phyloP scores from a whole-genome alignment of 352 stramenopile species.

The Globisporangium cylindrosporum region DNA sequence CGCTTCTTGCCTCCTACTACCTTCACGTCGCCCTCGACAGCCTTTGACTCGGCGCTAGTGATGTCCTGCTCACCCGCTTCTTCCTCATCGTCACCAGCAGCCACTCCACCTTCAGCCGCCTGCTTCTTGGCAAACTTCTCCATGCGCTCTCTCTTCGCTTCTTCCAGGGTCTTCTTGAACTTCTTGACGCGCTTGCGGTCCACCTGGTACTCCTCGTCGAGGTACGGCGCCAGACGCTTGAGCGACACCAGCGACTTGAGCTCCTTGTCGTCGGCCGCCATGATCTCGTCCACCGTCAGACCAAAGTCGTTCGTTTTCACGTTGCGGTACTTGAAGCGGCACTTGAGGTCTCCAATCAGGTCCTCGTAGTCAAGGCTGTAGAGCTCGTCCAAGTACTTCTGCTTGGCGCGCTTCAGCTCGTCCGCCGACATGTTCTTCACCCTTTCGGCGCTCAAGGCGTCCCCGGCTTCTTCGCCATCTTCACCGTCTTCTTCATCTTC shows the following conservation, averaged over 20 bases:
- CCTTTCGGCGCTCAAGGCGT: conserved; percentile 42
- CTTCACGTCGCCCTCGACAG: conserved; percentile 21
- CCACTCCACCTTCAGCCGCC: background rate
- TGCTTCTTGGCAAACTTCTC: conserved; percentile 31
- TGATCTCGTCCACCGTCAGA: conserved; percentile 96
- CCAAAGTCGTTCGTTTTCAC: conserved; percentile 96
- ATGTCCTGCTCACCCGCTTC: background rate
- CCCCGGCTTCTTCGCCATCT: conserved; percentile 50
- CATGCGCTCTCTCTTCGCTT: conserved; percentile 37
- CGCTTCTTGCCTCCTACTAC: conserved; percentile 47
- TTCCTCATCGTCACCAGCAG: conserved; percentile 4
- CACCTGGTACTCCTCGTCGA: conserved; percentile 76
- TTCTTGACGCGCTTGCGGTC: conserved; percentile 73
- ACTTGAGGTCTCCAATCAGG: conserved; percentile 96
- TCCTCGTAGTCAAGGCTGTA: conserved; percentile 99
- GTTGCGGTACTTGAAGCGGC: conserved; percentile 97
- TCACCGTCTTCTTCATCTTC: conserved; percentile 28
- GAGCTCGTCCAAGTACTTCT: conserved; percentile 95
- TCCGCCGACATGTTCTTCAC: conserved; percentile 48
- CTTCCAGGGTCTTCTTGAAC: conserved; percentile 61
- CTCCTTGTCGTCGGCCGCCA: conserved; percentile 95
- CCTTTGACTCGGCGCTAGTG: conserved; percentile 7
- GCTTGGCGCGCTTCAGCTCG: conserved; percentile 78
- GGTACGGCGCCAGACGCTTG: conserved; percentile 96
- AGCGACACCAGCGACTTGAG: conserved; percentile 96